phyloP scores from a whole-genome alignment of 805 yeast species.

The Phaffomyces antillensis region DNA sequence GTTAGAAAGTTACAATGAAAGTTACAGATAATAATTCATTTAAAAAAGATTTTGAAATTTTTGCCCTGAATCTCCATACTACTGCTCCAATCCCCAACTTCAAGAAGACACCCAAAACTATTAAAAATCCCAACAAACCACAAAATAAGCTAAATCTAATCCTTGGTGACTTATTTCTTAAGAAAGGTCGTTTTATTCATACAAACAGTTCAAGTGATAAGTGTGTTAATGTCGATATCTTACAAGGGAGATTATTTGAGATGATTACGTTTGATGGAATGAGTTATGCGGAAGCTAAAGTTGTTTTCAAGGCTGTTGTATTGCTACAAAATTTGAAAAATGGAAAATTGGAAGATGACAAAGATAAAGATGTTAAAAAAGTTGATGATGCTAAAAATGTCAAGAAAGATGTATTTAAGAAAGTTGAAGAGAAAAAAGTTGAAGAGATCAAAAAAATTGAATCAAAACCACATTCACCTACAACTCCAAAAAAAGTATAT shows the following conservation, averaged over 20 bases:
- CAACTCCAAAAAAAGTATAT: too few relatives aligned
- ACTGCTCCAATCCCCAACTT: too few relatives aligned
- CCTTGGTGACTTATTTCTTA: background rate
- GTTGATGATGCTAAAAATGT: too few relatives aligned
- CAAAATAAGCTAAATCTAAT: background rate
- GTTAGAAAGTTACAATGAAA: too few relatives aligned
- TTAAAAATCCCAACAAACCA: background rate
- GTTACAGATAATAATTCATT: too few relatives aligned
- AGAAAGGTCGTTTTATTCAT: background rate
- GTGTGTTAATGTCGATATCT: conserved; percentile 1
- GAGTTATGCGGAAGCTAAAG: background rate
- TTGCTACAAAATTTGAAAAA: background rate
- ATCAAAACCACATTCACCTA: too few relatives aligned
- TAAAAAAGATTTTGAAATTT: too few relatives aligned
- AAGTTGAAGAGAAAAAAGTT: background rate
- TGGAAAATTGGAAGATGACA: background rate
- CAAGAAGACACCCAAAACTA: background rate
- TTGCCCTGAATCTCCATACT: too few relatives aligned
- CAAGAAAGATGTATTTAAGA: too few relatives aligned
- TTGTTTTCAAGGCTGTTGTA: background rate
- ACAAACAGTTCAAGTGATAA: background rate
- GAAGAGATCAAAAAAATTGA: background rate
- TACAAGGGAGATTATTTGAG: conserved; percentile 6
- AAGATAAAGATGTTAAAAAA: too few relatives aligned
- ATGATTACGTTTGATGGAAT: conserved; percentile 3